phyloP scores from a whole-genome alignment of 768 basidiomycete genomes.

The Chiua virens region DNA sequence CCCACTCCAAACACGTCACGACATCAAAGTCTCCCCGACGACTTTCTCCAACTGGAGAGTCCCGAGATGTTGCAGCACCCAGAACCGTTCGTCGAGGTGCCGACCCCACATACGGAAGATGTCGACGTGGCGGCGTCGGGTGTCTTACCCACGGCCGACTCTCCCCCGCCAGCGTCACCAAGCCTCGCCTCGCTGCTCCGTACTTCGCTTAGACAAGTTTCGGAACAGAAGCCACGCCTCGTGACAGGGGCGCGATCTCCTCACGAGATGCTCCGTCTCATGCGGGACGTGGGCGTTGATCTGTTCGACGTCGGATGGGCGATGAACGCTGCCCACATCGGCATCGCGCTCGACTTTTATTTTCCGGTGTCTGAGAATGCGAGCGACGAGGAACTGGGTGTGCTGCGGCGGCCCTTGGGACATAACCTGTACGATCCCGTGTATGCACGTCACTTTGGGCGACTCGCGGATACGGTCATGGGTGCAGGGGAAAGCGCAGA shows the following conservation, averaged over 20 bases:
- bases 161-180: not conserved
- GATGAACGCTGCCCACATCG: slow-evolving; percentile 61
- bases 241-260: slow-evolving; percentile 58
- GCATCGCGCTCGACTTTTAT: slow-evolving; percentile 75
- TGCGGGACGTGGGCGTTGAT: slow-evolving; percentile 68
- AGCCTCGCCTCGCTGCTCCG: slow-evolving; percentile 45
- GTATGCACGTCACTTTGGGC: slow-evolving; percentile 62
- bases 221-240: slow-evolving; percentile 60
- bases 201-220: slow-evolving; percentile 58
- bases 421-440: slow-evolving; percentile 66
- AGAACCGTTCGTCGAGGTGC: slow-evolving; percentile 1
- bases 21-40: slow-evolving; percentile 12
- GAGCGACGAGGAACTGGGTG: not conserved
- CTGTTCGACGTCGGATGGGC: slow-evolving; percentile 77
- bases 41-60: slow-evolving; percentile 12
- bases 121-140: not conserved
- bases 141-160: not conserved
- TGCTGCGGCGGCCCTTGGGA: slow-evolving; percentile 42
- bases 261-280: slow-evolving; percentile 71
- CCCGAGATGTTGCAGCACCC: slow-evolving; percentile 16
- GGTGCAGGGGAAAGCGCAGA: slow-evolving; percentile 9
- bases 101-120: slow-evolving; percentile 7
- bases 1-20: slow-evolving; percentile 15
- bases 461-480: slow-evolving; percentile 44
- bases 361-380: slow-evolving; percentile 50